These are phyloP conservation scores for Marasmius fiardii DNA, from an alignment of 1,284 basidiomycete species.

Conservation along the genomic window DNA sequence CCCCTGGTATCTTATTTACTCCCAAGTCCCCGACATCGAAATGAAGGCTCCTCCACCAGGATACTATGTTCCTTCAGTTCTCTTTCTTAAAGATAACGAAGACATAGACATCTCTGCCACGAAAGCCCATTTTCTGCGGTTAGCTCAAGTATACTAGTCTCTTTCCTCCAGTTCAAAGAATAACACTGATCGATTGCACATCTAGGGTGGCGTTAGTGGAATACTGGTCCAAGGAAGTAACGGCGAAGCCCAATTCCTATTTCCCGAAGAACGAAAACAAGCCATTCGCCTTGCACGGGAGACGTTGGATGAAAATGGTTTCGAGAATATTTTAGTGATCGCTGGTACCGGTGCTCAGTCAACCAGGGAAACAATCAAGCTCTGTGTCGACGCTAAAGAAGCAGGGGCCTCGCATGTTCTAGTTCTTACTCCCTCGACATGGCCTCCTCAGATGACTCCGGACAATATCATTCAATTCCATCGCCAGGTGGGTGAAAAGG, in stretches of 20 bases:
- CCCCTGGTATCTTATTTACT: neutral
- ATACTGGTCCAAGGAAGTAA: slow-evolving; percentile 78
- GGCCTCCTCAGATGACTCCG: slow-evolving; percentile 60
- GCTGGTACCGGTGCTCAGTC: slow-evolving; percentile 86
- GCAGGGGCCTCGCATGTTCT: slow-evolving; percentile 79
- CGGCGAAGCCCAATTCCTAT: slow-evolving; percentile 79
- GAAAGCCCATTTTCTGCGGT: slow-evolving; percentile 60
- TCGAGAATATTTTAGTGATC: slow-evolving; percentile 67
- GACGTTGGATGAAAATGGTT: slow-evolving; percentile 74
- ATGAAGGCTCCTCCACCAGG: slow-evolving; percentile 52
- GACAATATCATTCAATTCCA: slow-evolving; percentile 66
- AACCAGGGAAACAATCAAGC: slow-evolving; percentile 77
- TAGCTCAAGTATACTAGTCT: slow-evolving; percentile 51
- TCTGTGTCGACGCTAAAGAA: slow-evolving; percentile 74
- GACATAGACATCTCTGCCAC: slow-evolving; percentile 61
- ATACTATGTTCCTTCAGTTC: slow-evolving; percentile 71
- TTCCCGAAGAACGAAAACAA: slow-evolving; percentile 61
- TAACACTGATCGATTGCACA: slow-evolving; percentile 6
- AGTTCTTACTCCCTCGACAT: slow-evolving; percentile 70
- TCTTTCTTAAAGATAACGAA: slow-evolving; percentile 66
- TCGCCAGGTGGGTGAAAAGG: slow-evolving; percentile 40
- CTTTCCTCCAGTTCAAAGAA: neutral
- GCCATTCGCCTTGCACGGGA: slow-evolving; percentile 66
- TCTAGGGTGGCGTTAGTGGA: slow-evolving; percentile 65
- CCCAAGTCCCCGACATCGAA: slow-evolving; percentile 4